A percentile compares a stretch with the other conserved stretches of the same genome.
Conservation (phyloP, 305 asterid species). For the Fraxinus platypoda region DNA sequence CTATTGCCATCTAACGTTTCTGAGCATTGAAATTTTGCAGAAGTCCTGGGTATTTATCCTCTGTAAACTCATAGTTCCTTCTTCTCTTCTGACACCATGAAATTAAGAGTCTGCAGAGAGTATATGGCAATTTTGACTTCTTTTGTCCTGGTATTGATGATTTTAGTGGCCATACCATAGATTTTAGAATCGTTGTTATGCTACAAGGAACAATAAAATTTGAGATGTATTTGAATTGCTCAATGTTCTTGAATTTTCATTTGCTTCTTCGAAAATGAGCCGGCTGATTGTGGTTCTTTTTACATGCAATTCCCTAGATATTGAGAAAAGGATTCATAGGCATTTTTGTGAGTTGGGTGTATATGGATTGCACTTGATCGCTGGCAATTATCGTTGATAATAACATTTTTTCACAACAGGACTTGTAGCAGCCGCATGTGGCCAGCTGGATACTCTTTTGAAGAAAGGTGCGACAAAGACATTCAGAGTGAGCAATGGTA, state of each 20-base stretch:
- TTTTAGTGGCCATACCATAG: background rate
- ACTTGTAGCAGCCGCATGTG: constrained; percentile 74
- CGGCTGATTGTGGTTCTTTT: background rate
- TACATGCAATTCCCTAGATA: background rate
- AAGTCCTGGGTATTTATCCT: background rate
- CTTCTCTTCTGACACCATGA: background rate
- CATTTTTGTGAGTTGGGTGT: background rate
- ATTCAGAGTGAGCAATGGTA: constrained; percentile 47
- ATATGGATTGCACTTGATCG: background rate
- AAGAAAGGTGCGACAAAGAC: constrained; percentile 43
- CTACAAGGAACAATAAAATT: background rate
- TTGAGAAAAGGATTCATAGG: background rate
- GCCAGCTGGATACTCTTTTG: constrained; percentile 61
- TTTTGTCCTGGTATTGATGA: background rate
- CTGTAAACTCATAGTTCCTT: background rate
- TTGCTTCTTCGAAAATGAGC: background rate
- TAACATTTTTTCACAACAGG: constrained; percentile 43
- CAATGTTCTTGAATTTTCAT: background rate
- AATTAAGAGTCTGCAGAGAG: background rate
- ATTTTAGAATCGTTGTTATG: background rate
- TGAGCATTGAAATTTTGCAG: background rate
- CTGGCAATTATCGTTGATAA: background rate
- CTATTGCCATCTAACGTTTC: background rate
- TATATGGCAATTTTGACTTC: background rate
- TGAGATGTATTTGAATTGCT: background rate